Base-by-base conservation (phyloP, 257 asterid species). In the Vinca minor region DNA sequence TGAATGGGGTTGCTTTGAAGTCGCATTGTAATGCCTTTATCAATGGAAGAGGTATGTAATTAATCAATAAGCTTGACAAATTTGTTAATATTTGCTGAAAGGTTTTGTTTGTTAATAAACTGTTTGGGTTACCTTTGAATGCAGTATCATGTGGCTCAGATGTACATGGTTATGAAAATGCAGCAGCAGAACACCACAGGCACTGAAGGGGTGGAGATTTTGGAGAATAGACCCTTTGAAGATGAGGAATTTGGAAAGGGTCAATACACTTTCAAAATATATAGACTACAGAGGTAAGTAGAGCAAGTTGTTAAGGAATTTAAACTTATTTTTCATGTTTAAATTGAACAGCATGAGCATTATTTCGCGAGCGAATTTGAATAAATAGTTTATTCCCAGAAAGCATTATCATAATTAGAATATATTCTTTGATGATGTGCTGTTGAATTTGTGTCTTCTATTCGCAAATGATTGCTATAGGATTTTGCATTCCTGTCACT, bases 91-190 rank as follows among this genome's bases (percentile, higher is more conserved):
- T 15, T 46, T 62, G 4, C 28, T 45, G 25, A 4, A 21, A 59
- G 26, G 20, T 44, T 14, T 62, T 17, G 42, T 15, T 44, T 21
- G 44, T 29, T 46, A n/a, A 28, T 23, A 5, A 35, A 2, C 38
- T 12, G 41, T 8, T 65, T 54, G 14, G 8, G 54, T 42, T 71
- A 50, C 58, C 56, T 20, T 59, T 46, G 14, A 34, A 60, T 74
- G 86, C 88, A 88, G 96, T 87, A 81, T 78, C 95, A 88, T 83
- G 72, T 81, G 73, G 98, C 95, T 14, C 98, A 85, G 72, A 88
- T 86, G 98, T 88, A 86, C 67, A 80, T 80, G 84, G 84, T 86
- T 29, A 86, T 88, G 95, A 88, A 84, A 83, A 86, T 91, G 98
- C 95, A 85, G 82, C 94, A 86, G 63, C 75, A 91, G 79, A 88